Evolutionary conservation across 768 basidiomycete genomes (phyloP).

Genomic region (Podaxis rugospora): DNA sequence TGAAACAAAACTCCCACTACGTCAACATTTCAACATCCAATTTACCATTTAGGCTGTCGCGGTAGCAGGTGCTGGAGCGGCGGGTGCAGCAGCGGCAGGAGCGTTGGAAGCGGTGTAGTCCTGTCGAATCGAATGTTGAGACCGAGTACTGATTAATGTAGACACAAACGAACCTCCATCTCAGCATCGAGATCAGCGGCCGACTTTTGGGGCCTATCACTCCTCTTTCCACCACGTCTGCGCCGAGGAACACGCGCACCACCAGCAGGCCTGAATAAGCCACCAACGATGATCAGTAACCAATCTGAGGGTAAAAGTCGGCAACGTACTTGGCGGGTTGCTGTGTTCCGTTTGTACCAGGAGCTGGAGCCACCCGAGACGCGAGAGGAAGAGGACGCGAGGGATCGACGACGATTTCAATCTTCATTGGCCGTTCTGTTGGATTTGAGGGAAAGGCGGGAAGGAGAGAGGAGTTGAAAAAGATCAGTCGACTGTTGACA

Average conservation of each 20-base stretch:
- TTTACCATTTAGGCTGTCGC: background rate
- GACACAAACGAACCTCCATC: constrained; percentile 72
- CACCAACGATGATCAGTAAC: constrained; percentile 11
- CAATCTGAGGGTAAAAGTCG: background rate
- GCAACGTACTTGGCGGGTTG: constrained; percentile 24
- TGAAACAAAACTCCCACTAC: background rate
- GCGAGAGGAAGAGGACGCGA: constrained; percentile 67
- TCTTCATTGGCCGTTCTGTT: constrained; percentile 96
- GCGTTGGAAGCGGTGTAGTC: constrained; percentile 8
- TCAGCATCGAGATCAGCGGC: constrained; percentile 94
- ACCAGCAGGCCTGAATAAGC: constrained; percentile 16
- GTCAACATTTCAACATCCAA: background rate
- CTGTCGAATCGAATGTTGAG: background rate
- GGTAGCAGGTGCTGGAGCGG: background rate
- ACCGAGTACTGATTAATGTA: background rate
- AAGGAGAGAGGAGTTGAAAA: constrained; percentile 24
- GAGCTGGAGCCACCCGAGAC: constrained; percentile 79
- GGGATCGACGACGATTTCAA: constrained; percentile 94
- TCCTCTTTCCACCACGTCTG: constrained; percentile 43
- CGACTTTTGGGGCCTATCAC: constrained; percentile 69
- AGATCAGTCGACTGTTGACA: constrained; percentile 45
- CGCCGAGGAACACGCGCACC: constrained; percentile 38
- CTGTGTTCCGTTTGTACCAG: constrained; percentile 26
- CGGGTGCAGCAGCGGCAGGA: constrained; percentile 1
- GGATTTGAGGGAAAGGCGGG: constrained; percentile 36